These are phyloP conservation scores for Discostella pseudostelligera DNA, from an alignment of 108 stramenopile genomes.

Conservation along the genomic window DNA sequence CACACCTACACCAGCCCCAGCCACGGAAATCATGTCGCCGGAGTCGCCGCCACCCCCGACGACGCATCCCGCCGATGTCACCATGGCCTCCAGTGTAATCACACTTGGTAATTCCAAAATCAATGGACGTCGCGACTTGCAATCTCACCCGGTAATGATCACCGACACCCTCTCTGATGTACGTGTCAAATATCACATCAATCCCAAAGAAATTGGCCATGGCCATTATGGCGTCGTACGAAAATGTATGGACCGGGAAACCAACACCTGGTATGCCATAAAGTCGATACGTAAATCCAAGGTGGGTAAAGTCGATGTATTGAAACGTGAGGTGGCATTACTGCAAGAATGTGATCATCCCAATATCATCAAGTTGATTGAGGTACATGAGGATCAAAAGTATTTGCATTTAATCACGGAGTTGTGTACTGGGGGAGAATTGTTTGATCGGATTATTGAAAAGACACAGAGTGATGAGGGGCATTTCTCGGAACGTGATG, in stretches of 20 bases:
- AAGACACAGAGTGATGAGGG: constrained; percentile 89
- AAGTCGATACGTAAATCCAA: constrained; percentile 89
- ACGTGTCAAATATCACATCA: constrained; percentile 80
- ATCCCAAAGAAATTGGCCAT: constrained; percentile 86
- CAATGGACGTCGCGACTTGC: constrained; percentile 36
- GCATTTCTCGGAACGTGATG: constrained; percentile 93
- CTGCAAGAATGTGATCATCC: constrained; percentile 88
- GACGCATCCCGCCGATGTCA: neutral
- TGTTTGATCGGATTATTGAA: constrained; percentile 89
- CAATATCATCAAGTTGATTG: constrained; percentile 85
- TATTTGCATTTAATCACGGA: constrained; percentile 88
- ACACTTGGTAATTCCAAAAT: constrained; percentile 45
- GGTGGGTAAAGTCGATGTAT: constrained; percentile 84
- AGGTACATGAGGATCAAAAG: constrained; percentile 88
- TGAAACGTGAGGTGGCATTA: constrained; percentile 85
- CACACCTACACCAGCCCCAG: too few relatives aligned
- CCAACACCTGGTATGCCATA: constrained; percentile 85
- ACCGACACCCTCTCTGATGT: constrained; percentile 83
- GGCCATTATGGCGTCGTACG: constrained; percentile 91
- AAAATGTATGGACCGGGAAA: constrained; percentile 87
- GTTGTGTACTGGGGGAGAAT: constrained; percentile 94
- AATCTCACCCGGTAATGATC: constrained; percentile 64
- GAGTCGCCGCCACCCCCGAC: too few relatives aligned
- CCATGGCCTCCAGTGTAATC: constrained; percentile 31
- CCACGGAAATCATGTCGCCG: too few relatives aligned